Conservation (phyloP, 441 rosid genomes). For the Syzygium syzygioides region DNA sequence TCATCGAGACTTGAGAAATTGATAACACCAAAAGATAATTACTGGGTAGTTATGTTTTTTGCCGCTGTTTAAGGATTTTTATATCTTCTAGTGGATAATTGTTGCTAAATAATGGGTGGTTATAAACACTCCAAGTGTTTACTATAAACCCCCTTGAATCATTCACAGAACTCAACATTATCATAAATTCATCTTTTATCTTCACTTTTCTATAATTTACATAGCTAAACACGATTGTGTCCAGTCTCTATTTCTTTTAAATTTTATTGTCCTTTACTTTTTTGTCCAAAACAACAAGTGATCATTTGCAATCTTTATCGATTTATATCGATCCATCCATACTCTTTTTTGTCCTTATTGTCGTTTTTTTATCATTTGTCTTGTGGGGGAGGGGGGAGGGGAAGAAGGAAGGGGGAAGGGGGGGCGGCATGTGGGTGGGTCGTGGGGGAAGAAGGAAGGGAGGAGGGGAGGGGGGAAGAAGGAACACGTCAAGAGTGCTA, state of each 20-base stretch:
- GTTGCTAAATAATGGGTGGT: not conserved
- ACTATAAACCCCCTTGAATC: not conserved
- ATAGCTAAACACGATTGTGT: fast-evolving
- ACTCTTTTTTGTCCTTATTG: not conserved
- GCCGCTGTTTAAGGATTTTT: not conserved
- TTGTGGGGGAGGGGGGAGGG: too few species aligned
- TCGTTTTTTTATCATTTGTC: too few species aligned
- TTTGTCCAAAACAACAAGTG: not conserved
- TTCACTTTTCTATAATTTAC: not conserved
- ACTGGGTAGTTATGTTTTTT: not conserved
- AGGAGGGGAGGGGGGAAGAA: too few species aligned
- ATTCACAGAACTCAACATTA: not conserved
- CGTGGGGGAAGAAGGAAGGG: too few species aligned
- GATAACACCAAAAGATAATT: not conserved
- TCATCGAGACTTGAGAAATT: not conserved
- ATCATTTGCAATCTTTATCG: fast-evolving
- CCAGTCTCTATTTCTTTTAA: not conserved
- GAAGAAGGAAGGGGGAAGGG: fast-evolving
- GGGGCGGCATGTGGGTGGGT: too few species aligned
- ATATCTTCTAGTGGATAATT: not conserved
- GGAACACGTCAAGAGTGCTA: not conserved
- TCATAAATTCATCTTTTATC: not conserved
- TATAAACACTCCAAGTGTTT: not conserved
- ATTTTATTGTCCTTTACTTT: not conserved
- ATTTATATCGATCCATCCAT: not conserved